phyloP scores from a whole-genome alignment of 768 basidiomycete species.

The Tricholomella constricta region DNA sequence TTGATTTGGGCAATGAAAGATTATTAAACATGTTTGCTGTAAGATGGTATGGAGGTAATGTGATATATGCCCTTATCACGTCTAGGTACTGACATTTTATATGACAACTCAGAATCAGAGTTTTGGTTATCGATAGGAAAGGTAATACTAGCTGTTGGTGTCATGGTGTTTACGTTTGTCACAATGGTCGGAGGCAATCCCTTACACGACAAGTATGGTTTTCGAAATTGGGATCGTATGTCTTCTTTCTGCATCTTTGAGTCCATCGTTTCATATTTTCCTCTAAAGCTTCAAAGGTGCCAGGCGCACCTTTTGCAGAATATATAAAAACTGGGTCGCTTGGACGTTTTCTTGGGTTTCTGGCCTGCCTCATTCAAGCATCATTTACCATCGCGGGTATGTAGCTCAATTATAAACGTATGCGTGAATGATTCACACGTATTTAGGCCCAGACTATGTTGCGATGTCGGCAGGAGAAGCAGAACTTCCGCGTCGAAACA shows the following conservation, averaged over 20 bases:
- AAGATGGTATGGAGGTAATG: constrained; percentile 48
- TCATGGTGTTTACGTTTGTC: constrained; percentile 56
- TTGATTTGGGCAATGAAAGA: constrained; percentile 21
- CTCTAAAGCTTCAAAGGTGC: constrained; percentile 40
- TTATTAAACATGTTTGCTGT: constrained; percentile 51
- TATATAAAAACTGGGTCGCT: constrained; percentile 53
- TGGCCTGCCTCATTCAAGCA: constrained; percentile 62
- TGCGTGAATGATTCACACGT: background rate
- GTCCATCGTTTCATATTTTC: background rate
- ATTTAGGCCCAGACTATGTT: constrained; percentile 50
- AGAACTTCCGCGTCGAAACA: constrained; percentile 63
- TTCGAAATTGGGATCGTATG: constrained; percentile 52
- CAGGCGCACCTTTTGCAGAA: constrained; percentile 58
- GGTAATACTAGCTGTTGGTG: constrained; percentile 45
- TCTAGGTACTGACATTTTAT: background rate
- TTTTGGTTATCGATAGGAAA: constrained; percentile 59
- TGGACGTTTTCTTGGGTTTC: constrained; percentile 65
- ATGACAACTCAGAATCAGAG: constrained; percentile 43
- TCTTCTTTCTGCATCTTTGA: background rate
- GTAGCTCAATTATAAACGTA: constrained; percentile 1
- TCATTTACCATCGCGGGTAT: constrained; percentile 62
- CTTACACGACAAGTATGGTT: constrained; percentile 52
- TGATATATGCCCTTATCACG: background rate
- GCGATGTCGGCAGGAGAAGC: constrained; percentile 74
- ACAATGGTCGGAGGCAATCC: constrained; percentile 67